Percentiles rank a stretch among this genome's conserved stretches.
These are phyloP conservation scores for Aspergillus sp. DNA, from an alignment of 2,329 filamentous ascomycete genomes.

Conservation along the genomic window DNA sequence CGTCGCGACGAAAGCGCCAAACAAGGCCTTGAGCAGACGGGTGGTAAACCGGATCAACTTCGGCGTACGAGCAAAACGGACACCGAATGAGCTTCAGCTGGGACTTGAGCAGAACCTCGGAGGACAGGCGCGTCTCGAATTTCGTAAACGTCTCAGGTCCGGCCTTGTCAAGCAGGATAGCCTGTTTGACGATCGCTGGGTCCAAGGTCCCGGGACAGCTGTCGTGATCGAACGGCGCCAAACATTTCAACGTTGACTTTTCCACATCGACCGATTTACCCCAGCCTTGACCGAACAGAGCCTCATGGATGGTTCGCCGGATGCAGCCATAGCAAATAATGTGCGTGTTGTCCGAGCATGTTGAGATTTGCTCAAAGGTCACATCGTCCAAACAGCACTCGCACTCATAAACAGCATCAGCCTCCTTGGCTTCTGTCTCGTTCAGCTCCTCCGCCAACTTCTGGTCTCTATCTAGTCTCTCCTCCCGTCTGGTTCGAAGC, in stretches of 20 bases:
- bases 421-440: conserved; percentile 43
- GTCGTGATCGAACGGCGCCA: conserved; percentile 71
- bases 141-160: conserved; percentile 71
- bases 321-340: conserved; percentile 70
- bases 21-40: conserved; percentile 54
- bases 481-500: conserved; percentile 35
- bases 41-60: conserved; percentile 76
- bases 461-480: conserved; percentile 41
- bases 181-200: conserved; percentile 67
- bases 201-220: conserved; percentile 73
- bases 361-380: conserved; percentile 50
- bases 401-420: conserved; percentile 49
- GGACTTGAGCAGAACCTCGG: conserved; percentile 72
- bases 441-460: conserved; percentile 46
- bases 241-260: conserved; percentile 74
- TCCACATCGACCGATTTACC: conserved; percentile 72
- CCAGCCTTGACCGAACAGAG: conserved; percentile 92
- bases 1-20: conserved; percentile 61
- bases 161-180: conserved; percentile 68
- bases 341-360: conserved; percentile 46
- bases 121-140: conserved; percentile 76
- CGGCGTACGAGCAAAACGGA: conserved; percentile 88
- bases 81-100: conserved; percentile 77
- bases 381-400: conserved; percentile 51
- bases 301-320: conserved; percentile 77